Evolutionary conservation across 2,329 filamentous ascomycete genomes (phyloP), one percentile per base, ranked within the genome.

Genomic region (Diplodia corticola): DNA sequence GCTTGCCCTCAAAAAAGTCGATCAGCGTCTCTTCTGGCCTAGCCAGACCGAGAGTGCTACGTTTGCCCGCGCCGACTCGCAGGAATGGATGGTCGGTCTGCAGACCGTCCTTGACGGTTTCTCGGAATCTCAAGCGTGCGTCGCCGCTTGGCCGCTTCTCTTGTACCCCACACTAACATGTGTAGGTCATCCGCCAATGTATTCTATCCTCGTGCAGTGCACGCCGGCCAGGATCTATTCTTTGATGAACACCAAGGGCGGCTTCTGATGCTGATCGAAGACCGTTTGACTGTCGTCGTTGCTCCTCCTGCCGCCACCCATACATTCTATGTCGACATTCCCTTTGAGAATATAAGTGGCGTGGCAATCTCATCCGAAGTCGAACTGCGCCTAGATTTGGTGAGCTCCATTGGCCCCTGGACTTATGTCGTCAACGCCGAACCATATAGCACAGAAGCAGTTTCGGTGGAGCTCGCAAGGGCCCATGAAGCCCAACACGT

Each of bases 311-410:
- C 57, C 4, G 44, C 44, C 1, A 4, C 1, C 7, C 44, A 70
- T 1, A 63, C 73, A 12, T 53, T 66, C 1, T 75, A 74, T 59
- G 53, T 77, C 13, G 75, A 77, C 30, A 68, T 78, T 30, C 73
- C 75, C 7, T 35, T 75, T 22, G 30, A 37, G 5, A 44, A 49
- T 15, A 40, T 64, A 10, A 5, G 5, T 13, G n/a, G 20, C 17
- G 44, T 17, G 40, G 5, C 28, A 4, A 13, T 61, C 7, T 13
- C 7, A 20, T 46, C 26, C 5, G 28, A 33, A n/a, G 10, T 13
- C 4, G 26, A 49, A 22, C 10, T 61, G 9, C 7, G 9, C 24
- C 51, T 74, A 6, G 44, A 70, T 12, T 30, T 77, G 9, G 64
- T 63, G 26, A 67, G 73, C 46, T 57, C 54, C 22, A n/a, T 64